Percentiles rank a stretch among this genome's conserved stretches.
phyloP scores from a whole-genome alignment of 1,284 basidiomycete genomes.

The Marasmius fiardii region DNA sequence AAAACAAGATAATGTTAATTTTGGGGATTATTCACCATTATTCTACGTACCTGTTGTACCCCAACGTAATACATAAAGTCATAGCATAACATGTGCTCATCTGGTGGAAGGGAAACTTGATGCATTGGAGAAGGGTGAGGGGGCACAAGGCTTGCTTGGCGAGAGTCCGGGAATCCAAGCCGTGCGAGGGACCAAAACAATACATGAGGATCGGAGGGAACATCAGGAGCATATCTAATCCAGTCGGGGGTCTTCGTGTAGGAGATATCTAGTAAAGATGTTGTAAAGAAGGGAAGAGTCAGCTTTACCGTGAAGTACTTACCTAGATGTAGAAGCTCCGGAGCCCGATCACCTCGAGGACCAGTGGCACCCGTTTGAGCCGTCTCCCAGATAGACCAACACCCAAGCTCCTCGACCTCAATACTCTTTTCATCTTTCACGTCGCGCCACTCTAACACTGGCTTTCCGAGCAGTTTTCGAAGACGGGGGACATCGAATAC shows the following conservation, averaged over 20 bases:
- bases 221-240: conserved; percentile 36
- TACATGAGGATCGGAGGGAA: conserved; percentile 37
- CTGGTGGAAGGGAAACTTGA: conserved; percentile 36
- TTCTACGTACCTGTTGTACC: conserved; percentile 17
- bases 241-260: conserved; percentile 43
- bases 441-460: conserved; percentile 54
- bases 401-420: conserved; percentile 57
- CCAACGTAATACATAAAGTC: conserved; percentile 53
- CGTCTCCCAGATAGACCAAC: conserved; percentile 64
- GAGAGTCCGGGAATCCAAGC: conserved; percentile 41
- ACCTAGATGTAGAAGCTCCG: conserved; percentile 51
- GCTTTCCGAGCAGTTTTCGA: conserved; percentile 34
- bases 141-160: conserved; percentile 27
- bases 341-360: conserved; percentile 44
- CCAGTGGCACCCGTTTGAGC: conserved; percentile 40
- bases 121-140: conserved; percentile 34
- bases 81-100: conserved; percentile 51
- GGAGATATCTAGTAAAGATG: conserved; percentile 37
- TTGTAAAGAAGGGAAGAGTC: neutral
- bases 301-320: conserved; percentile 14
- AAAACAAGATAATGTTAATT: neutral
- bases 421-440: conserved; percentile 42
- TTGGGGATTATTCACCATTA: neutral
- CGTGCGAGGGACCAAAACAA: conserved; percentile 45
- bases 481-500: conserved; percentile 51